Percentiles rank a stretch among this genome's conserved stretches.
phyloP scores from a whole-genome alignment of 495 filamentous ascomycete species.

The Penicillium paradoxum region DNA sequence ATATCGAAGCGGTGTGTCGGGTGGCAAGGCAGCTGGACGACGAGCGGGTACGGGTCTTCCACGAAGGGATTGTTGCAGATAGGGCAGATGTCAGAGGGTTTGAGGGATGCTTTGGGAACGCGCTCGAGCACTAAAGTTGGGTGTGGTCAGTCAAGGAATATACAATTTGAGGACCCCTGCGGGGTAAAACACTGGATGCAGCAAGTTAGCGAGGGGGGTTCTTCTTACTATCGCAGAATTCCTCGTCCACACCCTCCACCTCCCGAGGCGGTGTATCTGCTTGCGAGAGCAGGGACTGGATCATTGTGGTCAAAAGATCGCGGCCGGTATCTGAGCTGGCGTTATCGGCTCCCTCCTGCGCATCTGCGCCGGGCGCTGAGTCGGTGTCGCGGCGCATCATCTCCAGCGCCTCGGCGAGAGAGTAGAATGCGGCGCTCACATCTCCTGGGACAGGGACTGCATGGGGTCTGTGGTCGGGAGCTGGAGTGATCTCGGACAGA shows the following conservation, averaged over 20 bases:
- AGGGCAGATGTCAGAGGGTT: slow-evolving; percentile 65
- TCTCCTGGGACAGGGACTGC: slow-evolving; percentile 69
- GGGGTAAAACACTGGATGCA: background rate
- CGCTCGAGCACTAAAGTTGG: slow-evolving; percentile 61
- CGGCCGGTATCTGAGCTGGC: slow-evolving; percentile 15
- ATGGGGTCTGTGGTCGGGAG: slow-evolving; percentile 46
- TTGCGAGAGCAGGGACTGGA: slow-evolving; percentile 54
- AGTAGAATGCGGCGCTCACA: slow-evolving; percentile 57
- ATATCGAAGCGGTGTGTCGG: slow-evolving; percentile 80
- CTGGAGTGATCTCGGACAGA: slow-evolving; percentile 58
- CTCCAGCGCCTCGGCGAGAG: slow-evolving; percentile 55
- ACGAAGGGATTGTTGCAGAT: slow-evolving; percentile 83
- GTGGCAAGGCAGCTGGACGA: slow-evolving; percentile 84
- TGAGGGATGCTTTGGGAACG: slow-evolving; percentile 64
- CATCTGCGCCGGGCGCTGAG: slow-evolving; percentile 10
- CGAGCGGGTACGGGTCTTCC: slow-evolving; percentile 72
- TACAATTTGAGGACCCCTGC: background rate
- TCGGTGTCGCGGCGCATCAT: slow-evolving; percentile 38
- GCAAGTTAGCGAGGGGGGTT: background rate
- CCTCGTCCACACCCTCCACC: slow-evolving; percentile 72
- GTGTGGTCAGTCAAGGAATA: background rate
- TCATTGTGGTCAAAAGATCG: slow-evolving; percentile 56
- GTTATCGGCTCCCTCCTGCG: slow-evolving; percentile 7
- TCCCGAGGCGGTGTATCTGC: slow-evolving; percentile 62
- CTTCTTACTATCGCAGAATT: slow-evolving; percentile 64